Base-by-base conservation (phyloP, 1,284 basidiomycete genomes). In the Athelia psychrophila region DNA sequence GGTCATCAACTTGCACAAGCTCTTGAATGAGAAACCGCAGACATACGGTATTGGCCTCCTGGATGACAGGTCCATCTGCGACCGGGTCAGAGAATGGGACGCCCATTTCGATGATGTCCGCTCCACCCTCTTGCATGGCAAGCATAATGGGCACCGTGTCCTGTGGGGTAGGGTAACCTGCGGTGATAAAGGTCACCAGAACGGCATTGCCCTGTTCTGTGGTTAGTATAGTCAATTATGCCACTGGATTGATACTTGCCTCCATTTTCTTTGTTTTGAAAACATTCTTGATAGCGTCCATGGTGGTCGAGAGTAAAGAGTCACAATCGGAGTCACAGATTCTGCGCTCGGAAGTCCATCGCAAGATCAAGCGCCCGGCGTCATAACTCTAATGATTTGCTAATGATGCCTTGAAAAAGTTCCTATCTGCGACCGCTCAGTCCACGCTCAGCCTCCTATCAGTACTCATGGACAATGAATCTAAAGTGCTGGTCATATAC, bases 41-140 rank as follows among this genome's bases (percentile, higher is more conserved):
- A 71, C 87, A 59, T 55, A 95, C 94, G 32, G 88, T 88, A 72
- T 98, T 98, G 44, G 91, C 84, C 59, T 89, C 87, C 67, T 98
- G 96, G 57, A 99, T 98, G 4, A 86, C 84, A 19, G 88, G 88
- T 0, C 96, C 91, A 73, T 99, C 96, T 1, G 94, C 96, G 60
- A 95, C 92, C 9, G 96, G 96, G 74, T 99, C 96, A 52, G 91
- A 95, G 76, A 98, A 98, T 0, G 95, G 96, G 33, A 98, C 82
- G 23, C 97, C 97, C 30, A 99, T 81, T 71, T 99, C 96, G 58
- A 99, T 96, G 58, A 98, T 84, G 69, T 98, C 95, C 45, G 93
- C 85, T 20, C 96, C 97, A 47, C 95, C 96, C 44, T 82, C 80
- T 70, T 98, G 88, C 81, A 99, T 90, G 19, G 90, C 90, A 35